These are phyloP conservation scores for Tetratostichococcus sp. DNA, from an alignment of 139 green algal genomes.

Conservation along the genomic window DNA sequence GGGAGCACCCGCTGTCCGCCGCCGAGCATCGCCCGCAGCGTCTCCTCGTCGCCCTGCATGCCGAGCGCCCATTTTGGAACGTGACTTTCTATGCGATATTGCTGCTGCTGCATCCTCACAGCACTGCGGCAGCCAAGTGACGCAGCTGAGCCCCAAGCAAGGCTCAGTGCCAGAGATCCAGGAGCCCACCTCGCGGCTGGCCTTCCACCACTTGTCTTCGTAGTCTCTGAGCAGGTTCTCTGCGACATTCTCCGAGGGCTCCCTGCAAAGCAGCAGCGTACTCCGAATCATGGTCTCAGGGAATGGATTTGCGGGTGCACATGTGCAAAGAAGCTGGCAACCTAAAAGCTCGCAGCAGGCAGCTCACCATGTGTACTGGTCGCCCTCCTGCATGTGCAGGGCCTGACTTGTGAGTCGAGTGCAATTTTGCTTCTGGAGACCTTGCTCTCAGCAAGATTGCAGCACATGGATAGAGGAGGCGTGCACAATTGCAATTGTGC, in stretches of 20 bases:
- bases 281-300: neutral
- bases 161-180: neutral
- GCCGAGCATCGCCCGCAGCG: constrained; percentile 55
- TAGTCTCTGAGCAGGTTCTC: constrained; percentile 81
- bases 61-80: too few relatives aligned
- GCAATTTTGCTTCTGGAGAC: neutral
- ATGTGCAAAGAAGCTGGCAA: neutral
- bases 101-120: neutral
- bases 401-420: neutral
- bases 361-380: constrained; percentile 41
- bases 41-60: constrained; percentile 60
- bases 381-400: constrained; percentile 19
- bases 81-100: too few relatives aligned
- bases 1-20: constrained; percentile 53
- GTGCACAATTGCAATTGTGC: neutral
- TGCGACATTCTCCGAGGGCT: constrained; percentile 64
- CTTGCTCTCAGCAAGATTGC: too few relatives aligned
- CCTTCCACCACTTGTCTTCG: constrained; percentile 79
- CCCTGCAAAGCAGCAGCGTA: constrained; percentile 44
- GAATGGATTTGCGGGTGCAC: neutral
- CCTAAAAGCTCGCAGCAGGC: neutral
- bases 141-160: too few relatives aligned
- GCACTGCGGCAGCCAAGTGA: neutral
- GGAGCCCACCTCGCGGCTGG: constrained; percentile 54
- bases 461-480: too few relatives aligned